These are phyloP conservation scores for Naganishia kalamii DNA, from an alignment of 768 basidiomycete species.

Conservation along the genomic window DNA sequence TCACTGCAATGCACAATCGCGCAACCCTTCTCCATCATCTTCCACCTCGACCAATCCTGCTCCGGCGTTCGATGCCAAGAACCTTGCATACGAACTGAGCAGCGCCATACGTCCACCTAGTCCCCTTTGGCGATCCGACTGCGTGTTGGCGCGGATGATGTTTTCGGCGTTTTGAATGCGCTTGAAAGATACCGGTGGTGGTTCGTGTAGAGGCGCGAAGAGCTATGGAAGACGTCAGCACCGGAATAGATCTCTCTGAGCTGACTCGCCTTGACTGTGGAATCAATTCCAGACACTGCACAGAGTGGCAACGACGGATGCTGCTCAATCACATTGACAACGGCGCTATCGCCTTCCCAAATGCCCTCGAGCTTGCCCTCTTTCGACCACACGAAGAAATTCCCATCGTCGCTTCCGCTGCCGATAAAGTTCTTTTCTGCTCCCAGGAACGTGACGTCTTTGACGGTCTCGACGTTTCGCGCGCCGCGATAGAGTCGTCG, in stretches of 20 bases:
- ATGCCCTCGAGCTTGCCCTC: conserved; percentile 62
- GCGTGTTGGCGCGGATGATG: conserved; percentile 10
- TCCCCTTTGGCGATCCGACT: not conserved
- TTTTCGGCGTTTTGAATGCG: conserved; percentile 10
- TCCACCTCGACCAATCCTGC: not conserved
- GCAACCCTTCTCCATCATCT: not conserved
- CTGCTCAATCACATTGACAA: conserved; percentile 80
- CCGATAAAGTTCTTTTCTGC: conserved; percentile 67
- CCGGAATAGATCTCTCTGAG: not conserved
- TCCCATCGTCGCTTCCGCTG: conserved; percentile 73
- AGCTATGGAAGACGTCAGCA: not conserved
- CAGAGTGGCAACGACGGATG: conserved; percentile 71
- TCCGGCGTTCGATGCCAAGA: conserved; percentile 1
- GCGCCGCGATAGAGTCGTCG: conserved; percentile 61
- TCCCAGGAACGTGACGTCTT: conserved; percentile 76
- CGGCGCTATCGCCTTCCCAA: conserved; percentile 70
- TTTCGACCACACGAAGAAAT: conserved; percentile 80
- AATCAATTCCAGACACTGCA: conserved; percentile 82
- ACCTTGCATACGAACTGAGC: conserved; percentile 3
- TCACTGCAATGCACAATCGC: conserved; percentile 14
- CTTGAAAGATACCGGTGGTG: not conserved
- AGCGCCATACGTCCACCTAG: conserved; percentile 12
- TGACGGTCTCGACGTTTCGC: conserved; percentile 74
- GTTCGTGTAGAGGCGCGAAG: conserved; percentile 6
- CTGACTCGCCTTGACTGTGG: conserved; percentile 64